Evolutionary conservation across 495 filamentous ascomycete species (phyloP).

Genomic region (Neurospora tetrasperma): DNA sequence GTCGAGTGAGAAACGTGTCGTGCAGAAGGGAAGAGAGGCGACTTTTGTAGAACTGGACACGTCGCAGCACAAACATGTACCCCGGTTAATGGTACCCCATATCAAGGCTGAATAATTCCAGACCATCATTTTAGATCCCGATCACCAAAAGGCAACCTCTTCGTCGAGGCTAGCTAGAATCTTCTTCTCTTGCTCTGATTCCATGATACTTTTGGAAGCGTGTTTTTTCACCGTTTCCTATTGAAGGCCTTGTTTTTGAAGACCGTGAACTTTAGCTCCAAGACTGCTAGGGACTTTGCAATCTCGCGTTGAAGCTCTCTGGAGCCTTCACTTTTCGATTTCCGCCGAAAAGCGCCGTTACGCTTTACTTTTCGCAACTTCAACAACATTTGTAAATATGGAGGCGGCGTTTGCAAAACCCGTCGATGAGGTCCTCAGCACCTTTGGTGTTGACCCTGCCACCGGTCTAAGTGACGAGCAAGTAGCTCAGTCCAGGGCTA

Average conservation of each 20-base stretch:
- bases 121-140: neutral
- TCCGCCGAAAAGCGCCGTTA: neutral
- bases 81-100: neutral
- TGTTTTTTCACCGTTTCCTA: neutral
- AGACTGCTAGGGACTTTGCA: neutral
- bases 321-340: neutral
- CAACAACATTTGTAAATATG: constrained; percentile 39
- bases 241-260: neutral
- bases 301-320: neutral
- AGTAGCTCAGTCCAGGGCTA: constrained; percentile 49
- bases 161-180: neutral
- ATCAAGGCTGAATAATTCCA: neutral
- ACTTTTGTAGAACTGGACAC: neutral
- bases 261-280: neutral
- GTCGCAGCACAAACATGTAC: neutral
- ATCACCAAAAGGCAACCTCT: neutral
- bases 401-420: constrained; percentile 68
- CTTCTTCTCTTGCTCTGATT: neutral
- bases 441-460: constrained; percentile 57
- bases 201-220: neutral
- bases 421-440: constrained; percentile 55
- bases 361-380: neutral
- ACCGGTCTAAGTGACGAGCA: constrained; percentile 62
- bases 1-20: neutral
- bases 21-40: neutral